Base-by-base conservation (phyloP, 2,329 filamentous ascomycete species). In the Exutisphaerella laricina region DNA sequence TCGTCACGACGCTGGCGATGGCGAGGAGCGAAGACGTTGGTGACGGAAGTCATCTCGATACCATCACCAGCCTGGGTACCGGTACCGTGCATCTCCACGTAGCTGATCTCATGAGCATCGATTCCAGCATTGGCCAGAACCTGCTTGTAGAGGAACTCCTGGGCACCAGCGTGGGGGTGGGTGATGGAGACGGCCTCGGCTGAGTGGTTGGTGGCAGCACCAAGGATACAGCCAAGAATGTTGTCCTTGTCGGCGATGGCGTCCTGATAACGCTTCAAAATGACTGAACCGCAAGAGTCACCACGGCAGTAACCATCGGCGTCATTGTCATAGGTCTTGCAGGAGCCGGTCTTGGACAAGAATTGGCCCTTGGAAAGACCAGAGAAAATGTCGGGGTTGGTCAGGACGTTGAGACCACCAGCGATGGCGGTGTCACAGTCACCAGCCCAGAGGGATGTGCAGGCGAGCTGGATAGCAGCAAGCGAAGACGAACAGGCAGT, bases 61-160 rank as follows among this genome's bases (percentile, higher is more conserved):
- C 80, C 81, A 58, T 94, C 88, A 48, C 85, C 88, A 22, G 84
- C 86, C 63, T 92, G 85, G 0, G 86, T 94, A 22, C 88, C 88
- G 2, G 88, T 94, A 10, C 85, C 88, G 62, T 94, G 87, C 81
- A 92, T 88, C 66, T 94, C 88, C 6, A 94, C 81, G 58, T 90
- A 94, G 63, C 80, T 80, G 36, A 94, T 75, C 50, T 89, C 84
- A 38, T 80, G 74, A 1, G 86, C 83, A 57, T 89, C 81, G 16
- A 92, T 75, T 45, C 83, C 82, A 30, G 85, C 82, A 31, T 85
- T 77, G 35, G 82, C 76, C 1, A 92, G 71, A 20, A 92, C 80
- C 28, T 78, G 72, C 43, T 77, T 76, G 56, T 84, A 90, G 8
- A 92, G 68, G 35, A 76, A 71, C 9, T 84, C 79, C 63, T 94